phyloP scores from a whole-genome alignment of 306 rosid genomes.

The Geum urbanum region DNA sequence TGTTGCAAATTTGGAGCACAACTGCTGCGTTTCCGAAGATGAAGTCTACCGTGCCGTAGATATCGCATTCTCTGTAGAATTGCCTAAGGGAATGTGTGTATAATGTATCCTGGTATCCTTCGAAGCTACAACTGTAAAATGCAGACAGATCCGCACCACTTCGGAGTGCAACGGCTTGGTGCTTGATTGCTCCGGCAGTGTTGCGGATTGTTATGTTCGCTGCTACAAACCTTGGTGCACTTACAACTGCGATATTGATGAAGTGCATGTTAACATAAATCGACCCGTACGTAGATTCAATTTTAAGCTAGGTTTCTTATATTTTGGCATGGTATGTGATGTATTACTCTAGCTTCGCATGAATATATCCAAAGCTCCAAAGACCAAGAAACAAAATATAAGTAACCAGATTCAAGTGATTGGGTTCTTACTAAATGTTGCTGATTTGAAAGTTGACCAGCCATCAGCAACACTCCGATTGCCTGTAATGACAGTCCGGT shows the following conservation, averaged over 20 bases:
- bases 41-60: constrained; percentile 70
- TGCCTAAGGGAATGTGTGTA: constrained; percentile 60
- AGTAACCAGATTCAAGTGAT: neutral
- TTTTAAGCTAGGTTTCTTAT: neutral
- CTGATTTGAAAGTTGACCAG: constrained; percentile 72
- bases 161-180: constrained; percentile 65
- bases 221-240: constrained; percentile 45
- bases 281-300: neutral
- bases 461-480: constrained; percentile 59
- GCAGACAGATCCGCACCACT: constrained; percentile 50
- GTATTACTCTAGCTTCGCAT: no score
- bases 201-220: constrained; percentile 57
- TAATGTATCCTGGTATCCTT: constrained; percentile 63
- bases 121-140: constrained; percentile 60
- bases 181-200: constrained; percentile 61
- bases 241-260: constrained; percentile 39
- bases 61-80: constrained; percentile 59
- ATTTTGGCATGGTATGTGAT: no score
- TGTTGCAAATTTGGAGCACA: constrained; percentile 60
- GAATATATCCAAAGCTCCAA: neutral
- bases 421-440: constrained; percentile 58
- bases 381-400: no score
- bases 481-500: constrained; percentile 63
- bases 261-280: neutral
- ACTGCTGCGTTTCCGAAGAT: constrained; percentile 80